Conservation (phyloP, 148 eudicot species). For the Amaranthus hypochondriacus region DNA sequence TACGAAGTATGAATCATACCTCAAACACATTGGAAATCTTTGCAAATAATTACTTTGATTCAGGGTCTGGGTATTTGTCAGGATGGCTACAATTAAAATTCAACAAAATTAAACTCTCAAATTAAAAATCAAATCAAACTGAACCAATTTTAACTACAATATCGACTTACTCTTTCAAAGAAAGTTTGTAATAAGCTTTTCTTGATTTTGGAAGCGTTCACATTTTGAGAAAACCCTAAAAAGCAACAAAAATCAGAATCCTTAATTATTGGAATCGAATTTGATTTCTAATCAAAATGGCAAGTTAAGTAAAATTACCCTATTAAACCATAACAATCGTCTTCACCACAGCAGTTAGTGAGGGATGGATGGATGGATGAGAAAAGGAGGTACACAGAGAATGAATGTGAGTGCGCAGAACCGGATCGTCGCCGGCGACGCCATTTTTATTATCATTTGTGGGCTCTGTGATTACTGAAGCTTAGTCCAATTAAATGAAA, state of each 20-base stretch:
- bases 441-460: constrained; percentile 29
- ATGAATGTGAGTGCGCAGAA: constrained; percentile 37
- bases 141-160: not conserved
- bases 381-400: constrained; percentile 31
- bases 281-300: not conserved
- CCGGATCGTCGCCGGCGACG: constrained; percentile 53
- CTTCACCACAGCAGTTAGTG: constrained; percentile 84
- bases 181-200: constrained; percentile 80
- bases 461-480: not conserved
- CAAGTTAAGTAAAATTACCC: constrained; percentile 39
- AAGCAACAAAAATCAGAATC: constrained; percentile 4
- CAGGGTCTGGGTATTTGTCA: constrained; percentile 90
- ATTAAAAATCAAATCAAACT: constrained; percentile 1
- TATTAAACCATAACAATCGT: constrained; percentile 93
- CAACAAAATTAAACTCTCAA: not conserved
- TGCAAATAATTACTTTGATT: constrained; percentile 66
- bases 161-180: constrained; percentile 67
- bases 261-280: not conserved
- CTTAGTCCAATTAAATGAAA: not conserved
- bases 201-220: constrained; percentile 85
- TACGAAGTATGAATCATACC: constrained; percentile 30
- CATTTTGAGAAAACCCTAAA: constrained; percentile 71
- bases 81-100: constrained; percentile 50
- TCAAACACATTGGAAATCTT: constrained; percentile 92
- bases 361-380: constrained; percentile 57